Evolutionary conservation across 768 basidiomycete genomes (phyloP), one percentile per base, ranked within the genome.

Genomic region (Sistotremastrum suecicum): DNA sequence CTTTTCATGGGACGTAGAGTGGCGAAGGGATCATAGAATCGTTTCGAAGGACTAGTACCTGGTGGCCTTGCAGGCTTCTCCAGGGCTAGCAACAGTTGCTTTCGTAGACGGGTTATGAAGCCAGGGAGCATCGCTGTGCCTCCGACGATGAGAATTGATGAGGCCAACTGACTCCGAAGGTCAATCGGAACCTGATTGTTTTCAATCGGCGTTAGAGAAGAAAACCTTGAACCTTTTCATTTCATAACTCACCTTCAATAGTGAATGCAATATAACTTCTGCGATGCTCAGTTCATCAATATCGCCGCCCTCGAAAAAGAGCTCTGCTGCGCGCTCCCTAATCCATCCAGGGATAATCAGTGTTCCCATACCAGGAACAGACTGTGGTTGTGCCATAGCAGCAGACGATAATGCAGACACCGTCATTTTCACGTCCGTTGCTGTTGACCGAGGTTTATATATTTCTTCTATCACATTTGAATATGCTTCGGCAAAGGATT

Each of bases 271-370:
- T 7, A 97, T 71, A 30, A 81, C 71, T 56, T 91, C 88, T 0
- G 87, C 83, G 5, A 92, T 66, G 50, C 84, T 89, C 50, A 72
- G 74, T 61, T 90, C 85, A 53, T 94, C 90, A 7, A 88, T 79
- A 53, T 91, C 88, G 5, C 86, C 87, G 1, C 81, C 80, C 57
- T 88, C 86, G 50, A 95, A 97, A 7, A 97, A 65, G 4, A 94
- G 72, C 60, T 98, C 95, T 1, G 91, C 79, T 1, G 83, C 83
- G 9, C 92, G 71, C 59, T 98, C 94, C 38, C 94, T 66, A 37
- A 99, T 72, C 95, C 95, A 99, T 2, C 94, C 94, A 1, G 94
- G 94, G 39, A 98, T 75, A 39, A 86, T 68, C 40, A 95, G 60
- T 0, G 81, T 88, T 0, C 85, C 89, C 5, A 72, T 66, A 2